These are phyloP conservation scores for Thyridium curvatum DNA, from an alignment of 2,329 filamentous ascomycete genomes.

Conservation along the genomic window DNA sequence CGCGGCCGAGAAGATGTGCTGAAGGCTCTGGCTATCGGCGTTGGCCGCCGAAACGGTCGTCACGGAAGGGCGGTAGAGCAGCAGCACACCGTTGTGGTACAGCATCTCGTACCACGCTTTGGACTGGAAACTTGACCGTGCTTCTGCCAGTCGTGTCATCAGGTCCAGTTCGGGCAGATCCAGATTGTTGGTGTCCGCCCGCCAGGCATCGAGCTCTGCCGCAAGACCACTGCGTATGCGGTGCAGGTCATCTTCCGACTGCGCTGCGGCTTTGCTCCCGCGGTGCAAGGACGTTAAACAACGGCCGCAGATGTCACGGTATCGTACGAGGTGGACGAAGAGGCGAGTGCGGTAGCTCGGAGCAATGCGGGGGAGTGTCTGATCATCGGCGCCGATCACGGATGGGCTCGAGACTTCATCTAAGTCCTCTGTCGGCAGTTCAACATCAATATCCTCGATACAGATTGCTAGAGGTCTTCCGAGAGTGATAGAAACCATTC, in stretches of 20 bases:
- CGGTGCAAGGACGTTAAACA: slow-evolving; percentile 27
- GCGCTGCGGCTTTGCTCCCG: slow-evolving; percentile 10
- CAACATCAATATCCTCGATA: slow-evolving; percentile 32
- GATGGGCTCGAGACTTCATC: slow-evolving; percentile 10
- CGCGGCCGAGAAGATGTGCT: slow-evolving; percentile 30
- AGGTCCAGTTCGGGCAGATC: slow-evolving; percentile 17
- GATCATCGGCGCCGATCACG: slow-evolving; percentile 1
- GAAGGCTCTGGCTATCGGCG: slow-evolving; percentile 18
- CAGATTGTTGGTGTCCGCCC: slow-evolving; percentile 16
- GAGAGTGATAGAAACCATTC: slow-evolving; percentile 15
- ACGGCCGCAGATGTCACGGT: slow-evolving; percentile 31
- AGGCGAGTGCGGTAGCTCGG: slow-evolving; percentile 14
- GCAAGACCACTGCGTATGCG: slow-evolving; percentile 15
- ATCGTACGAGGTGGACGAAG: slow-evolving; percentile 31
- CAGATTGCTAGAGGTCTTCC: slow-evolving; percentile 31
- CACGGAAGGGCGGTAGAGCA: slow-evolving; percentile 33
- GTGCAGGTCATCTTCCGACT: slow-evolving; percentile 8
- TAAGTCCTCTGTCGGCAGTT: slow-evolving; percentile 21
- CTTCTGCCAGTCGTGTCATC: slow-evolving; percentile 8
- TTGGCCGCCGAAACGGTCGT: slow-evolving; percentile 16
- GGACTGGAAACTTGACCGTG: slow-evolving; percentile 30
- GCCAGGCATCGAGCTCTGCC: slow-evolving; percentile 23
- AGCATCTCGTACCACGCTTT: slow-evolving; percentile 35
- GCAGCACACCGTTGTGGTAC: slow-evolving; percentile 33
- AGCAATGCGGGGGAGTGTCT: not conserved